A percentile compares a stretch with the other conserved stretches of the same genome.
These are phyloP conservation scores for Diplodia seriata DNA, from an alignment of 2,329 filamentous ascomycete genomes.

Conservation along the genomic window DNA sequence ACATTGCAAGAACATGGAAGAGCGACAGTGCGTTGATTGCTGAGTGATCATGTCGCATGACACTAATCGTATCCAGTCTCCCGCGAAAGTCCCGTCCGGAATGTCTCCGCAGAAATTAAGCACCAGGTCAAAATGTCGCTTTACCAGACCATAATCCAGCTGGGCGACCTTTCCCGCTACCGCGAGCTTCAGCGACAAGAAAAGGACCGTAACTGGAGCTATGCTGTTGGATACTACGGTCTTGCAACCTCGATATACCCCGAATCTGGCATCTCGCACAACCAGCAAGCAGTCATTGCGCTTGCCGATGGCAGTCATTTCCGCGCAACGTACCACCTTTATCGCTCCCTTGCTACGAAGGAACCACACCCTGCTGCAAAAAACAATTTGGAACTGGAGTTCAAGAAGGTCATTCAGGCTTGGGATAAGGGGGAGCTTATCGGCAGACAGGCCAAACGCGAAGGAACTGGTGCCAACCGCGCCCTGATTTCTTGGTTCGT, in stretches of 20 bases:
- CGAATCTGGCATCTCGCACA: slow-evolving; percentile 79
- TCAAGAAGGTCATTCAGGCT: slow-evolving; percentile 67
- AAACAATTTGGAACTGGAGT: slow-evolving; percentile 80
- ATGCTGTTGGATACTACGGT: slow-evolving; percentile 82
- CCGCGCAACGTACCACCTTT: slow-evolving; percentile 86
- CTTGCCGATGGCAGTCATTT: slow-evolving; percentile 80
- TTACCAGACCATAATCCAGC: slow-evolving; percentile 80
- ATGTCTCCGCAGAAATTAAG: slow-evolving; percentile 54
- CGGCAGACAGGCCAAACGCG: slow-evolving; percentile 44
- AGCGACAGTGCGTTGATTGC: slow-evolving; percentile 27
- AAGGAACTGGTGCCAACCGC: slow-evolving; percentile 63
- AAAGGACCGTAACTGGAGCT: slow-evolving; percentile 71
- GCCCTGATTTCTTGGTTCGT: slow-evolving; percentile 82
- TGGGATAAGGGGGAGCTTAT: slow-evolving; percentile 64
- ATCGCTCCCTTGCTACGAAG: slow-evolving; percentile 77
- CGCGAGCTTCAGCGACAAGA: slow-evolving; percentile 74
- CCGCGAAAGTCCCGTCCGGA: slow-evolving; percentile 38
- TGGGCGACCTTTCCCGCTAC: slow-evolving; percentile 91
- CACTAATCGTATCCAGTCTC: slow-evolving; percentile 50
- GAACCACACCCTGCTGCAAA: slow-evolving; percentile 77
- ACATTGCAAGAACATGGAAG: slow-evolving; percentile 58
- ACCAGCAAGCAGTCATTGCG: slow-evolving; percentile 88
- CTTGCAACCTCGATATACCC: slow-evolving; percentile 82
- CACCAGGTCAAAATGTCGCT: slow-evolving; percentile 73
- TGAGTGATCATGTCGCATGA: not conserved